Base-by-base conservation (phyloP, 495 filamentous ascomycete species). In the Cercophora newfieldiana region DNA sequence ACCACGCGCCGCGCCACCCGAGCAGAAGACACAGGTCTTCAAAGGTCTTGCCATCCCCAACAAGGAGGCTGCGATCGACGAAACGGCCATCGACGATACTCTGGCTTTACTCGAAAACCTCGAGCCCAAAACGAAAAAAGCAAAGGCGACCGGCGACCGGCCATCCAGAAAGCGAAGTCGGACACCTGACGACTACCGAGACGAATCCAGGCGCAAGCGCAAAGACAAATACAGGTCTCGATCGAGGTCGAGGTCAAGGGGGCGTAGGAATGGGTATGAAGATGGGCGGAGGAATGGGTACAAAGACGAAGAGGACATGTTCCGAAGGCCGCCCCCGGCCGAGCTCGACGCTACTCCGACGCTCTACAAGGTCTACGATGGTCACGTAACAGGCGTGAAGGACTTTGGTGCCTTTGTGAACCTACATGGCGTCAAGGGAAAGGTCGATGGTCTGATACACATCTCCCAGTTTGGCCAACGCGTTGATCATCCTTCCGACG, bases 331-430 rank as follows among this genome's bases (percentile, higher is more conserved):
- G 1, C 91, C 92, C 1, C 88, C 86, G 6, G 83, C 86, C 2
- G 94, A 97, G 72, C 30, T 84, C 7, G 95, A 99, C 79, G 89
- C 94, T 55, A 79, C 86, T 7, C 93, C 94, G 0, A 80, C 91
- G 25, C 77, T 97, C 16, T 90, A 88, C 83, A 99, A 99, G 74
- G 79, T 96, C 0, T 99, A 99, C 72, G 87, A 92, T 71, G 95
- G 95, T 18, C 87, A 87, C 65, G 90, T 98, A 49, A 97, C 92
- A 2, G 93, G 93, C 0, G 82, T 98, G 30, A 97, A 97, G 74
- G 91, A 97, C 68, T 99, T 97, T 78, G 95, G 95, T 33, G 92
- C 89, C 14, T 99, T 99, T 76, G 93, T 99, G 58, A 97, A 94
- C 69, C 77, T 99, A n/a, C 81, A 87, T 70, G 91, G 92, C 25